Evolutionary conservation across 2,329 filamentous ascomycete species (phyloP).

Genomic region (Cercospora citrullina): DNA sequence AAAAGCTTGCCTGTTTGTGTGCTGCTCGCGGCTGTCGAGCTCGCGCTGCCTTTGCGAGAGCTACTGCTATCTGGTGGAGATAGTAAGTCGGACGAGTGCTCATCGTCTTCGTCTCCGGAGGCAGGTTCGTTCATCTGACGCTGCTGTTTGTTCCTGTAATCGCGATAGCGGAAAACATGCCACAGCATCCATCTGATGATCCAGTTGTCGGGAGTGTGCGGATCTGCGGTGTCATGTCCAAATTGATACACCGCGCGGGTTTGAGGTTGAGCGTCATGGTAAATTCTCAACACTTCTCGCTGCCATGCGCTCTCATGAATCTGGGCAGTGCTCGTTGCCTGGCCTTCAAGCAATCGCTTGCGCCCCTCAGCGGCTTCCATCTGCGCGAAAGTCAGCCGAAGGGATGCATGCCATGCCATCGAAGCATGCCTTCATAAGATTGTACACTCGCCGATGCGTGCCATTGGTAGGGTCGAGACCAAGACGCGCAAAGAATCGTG

Average conservation of each 20-base stretch:
- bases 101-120: slow-evolving; percentile 7
- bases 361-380: slow-evolving; percentile 43
- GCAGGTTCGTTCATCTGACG: slow-evolving; percentile 11
- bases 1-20: slow-evolving; percentile 7
- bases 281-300: slow-evolving; percentile 43
- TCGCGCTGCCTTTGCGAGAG: slow-evolving; percentile 11
- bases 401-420: background rate
- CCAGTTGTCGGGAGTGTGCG: slow-evolving; percentile 48
- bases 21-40: slow-evolving; percentile 5
- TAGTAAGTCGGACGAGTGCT: slow-evolving; percentile 3
- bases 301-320: slow-evolving; percentile 49
- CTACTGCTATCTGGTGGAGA: slow-evolving; percentile 6
- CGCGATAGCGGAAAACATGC: slow-evolving; percentile 51
- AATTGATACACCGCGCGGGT: slow-evolving; percentile 45
- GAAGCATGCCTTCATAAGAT: slow-evolving; percentile 43
- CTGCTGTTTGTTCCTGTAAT: slow-evolving; percentile 42
- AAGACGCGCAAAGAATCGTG: slow-evolving; percentile 43
- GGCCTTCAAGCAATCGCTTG: slow-evolving; percentile 41
- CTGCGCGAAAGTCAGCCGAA: slow-evolving; percentile 31
- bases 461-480: slow-evolving; percentile 41
- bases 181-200: slow-evolving; percentile 52
- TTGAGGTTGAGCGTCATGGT: slow-evolving; percentile 38
- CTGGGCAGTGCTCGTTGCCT: slow-evolving; percentile 42
- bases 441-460: slow-evolving; percentile 40
- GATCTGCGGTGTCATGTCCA: slow-evolving; percentile 41